Conservation (phyloP, 2,329 filamentous ascomycete genomes). For the Fulvia fulva region DNA sequence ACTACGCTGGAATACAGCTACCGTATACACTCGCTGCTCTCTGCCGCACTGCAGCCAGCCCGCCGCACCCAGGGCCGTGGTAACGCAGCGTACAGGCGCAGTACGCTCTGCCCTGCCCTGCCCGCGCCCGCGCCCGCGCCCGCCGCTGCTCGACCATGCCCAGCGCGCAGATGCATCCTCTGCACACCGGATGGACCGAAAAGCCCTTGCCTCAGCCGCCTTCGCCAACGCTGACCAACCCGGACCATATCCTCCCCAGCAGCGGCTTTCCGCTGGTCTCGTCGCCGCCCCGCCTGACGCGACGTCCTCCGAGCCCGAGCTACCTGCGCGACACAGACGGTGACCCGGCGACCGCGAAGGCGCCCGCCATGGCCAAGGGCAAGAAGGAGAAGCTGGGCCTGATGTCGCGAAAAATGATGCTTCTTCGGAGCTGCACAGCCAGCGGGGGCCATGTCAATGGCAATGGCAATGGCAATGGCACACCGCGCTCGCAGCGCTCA, state of each 20-base stretch:
- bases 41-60: not conserved
- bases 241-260: slow-evolving; percentile 87
- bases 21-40: not conserved
- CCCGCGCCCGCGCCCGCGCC: no score
- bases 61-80: not conserved
- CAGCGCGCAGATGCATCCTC: slow-evolving; percentile 8
- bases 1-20: no score
- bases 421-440: slow-evolving; percentile 28
- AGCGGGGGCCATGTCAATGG: slow-evolving; percentile 16
- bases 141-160: not conserved
- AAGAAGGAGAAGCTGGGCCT: slow-evolving; percentile 30
- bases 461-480: slow-evolving; percentile 2
- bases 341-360: not conserved
- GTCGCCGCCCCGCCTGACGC: slow-evolving; percentile 20
- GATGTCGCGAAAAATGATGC: slow-evolving; percentile 32
- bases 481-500: slow-evolving; percentile 10
- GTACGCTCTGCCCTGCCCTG: no score
- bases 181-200: slow-evolving; percentile 16
- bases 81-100: not conserved
- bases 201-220: slow-evolving; percentile 48
- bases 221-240: slow-evolving; percentile 86
- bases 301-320: slow-evolving; percentile 28
- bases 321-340: slow-evolving; percentile 24
- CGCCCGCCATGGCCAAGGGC: slow-evolving; percentile 9
- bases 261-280: slow-evolving; percentile 28